Percentiles rank a stretch among this genome's conserved stretches.
Conservation (phyloP, 352 stramenopile genomes). For the Globisporangium parvum region DNA sequence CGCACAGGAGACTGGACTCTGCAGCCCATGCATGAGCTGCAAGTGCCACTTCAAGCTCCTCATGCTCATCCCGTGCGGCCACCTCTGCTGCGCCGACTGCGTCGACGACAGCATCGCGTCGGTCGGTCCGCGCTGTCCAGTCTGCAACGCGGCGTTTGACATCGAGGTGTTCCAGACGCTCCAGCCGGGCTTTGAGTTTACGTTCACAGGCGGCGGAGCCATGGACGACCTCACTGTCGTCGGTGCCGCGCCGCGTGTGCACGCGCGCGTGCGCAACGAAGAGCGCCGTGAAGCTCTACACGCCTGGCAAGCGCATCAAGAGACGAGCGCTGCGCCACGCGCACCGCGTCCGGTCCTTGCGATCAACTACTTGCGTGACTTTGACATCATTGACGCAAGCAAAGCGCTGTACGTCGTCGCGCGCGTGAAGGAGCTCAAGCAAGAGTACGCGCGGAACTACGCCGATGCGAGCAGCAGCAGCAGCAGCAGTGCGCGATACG, state of each 20-base stretch:
- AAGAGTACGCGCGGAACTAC: constrained; percentile 33
- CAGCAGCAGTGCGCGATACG: constrained; percentile 7
- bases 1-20: constrained; percentile 29
- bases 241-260: neutral
- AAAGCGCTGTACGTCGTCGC: constrained; percentile 72
- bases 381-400: constrained; percentile 47
- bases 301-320: constrained; percentile 4
- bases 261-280: neutral
- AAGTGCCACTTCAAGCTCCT: constrained; percentile 77
- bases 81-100: constrained; percentile 92
- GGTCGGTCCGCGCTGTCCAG: constrained; percentile 42
- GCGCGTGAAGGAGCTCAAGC: constrained; percentile 53
- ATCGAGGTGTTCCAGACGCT: constrained; percentile 87
- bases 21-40: constrained; percentile 81
- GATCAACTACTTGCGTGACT: constrained; percentile 25
- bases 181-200: constrained; percentile 81
- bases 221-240: constrained; percentile 17
- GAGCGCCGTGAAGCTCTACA: constrained; percentile 1
- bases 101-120: constrained; percentile 67
- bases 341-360: constrained; percentile 6
- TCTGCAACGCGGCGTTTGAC: constrained; percentile 60
- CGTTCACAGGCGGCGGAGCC: neutral
- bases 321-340: neutral
- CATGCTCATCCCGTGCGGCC: constrained; percentile 89
- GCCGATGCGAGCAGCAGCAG: neutral